A percentile compares a stretch with the other conserved stretches of the same genome.
phyloP scores from a whole-genome alignment of 331 rosid genomes.

The Arachis monticola region DNA sequence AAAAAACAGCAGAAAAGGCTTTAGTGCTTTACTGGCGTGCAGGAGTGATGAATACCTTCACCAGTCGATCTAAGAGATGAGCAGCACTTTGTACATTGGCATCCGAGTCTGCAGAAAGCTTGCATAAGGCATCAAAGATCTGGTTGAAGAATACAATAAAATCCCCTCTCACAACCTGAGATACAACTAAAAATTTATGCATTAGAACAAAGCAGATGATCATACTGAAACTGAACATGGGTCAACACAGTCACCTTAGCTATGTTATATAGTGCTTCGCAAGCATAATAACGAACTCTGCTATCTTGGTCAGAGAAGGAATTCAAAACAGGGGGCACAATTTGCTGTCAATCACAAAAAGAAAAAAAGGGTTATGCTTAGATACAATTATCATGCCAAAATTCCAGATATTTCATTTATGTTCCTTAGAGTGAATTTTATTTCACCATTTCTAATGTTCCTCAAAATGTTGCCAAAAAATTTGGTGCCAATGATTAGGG shows the following conservation, averaged over 20 bases:
- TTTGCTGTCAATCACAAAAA: slow-evolving; percentile 69
- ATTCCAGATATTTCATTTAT: slow-evolving; percentile 15
- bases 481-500: slow-evolving; percentile 7
- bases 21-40: slow-evolving; percentile 3
- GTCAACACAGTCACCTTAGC: slow-evolving; percentile 74
- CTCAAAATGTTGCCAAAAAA: slow-evolving; percentile 5
- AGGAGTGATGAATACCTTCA: slow-evolving; percentile 65
- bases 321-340: slow-evolving; percentile 85
- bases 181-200: slow-evolving; percentile 40
- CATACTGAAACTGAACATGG: slow-evolving; percentile 25
- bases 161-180: slow-evolving; percentile 98
- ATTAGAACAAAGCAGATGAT: slow-evolving; percentile 40
- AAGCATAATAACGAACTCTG: slow-evolving; percentile 98
- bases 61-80: slow-evolving; percentile 95
- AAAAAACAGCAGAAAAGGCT: slow-evolving; percentile 15
- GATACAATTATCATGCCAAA: slow-evolving; percentile 3
- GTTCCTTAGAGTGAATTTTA: neutral
- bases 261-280: slow-evolving; percentile 94
- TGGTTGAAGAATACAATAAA: slow-evolving; percentile 91
- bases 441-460: neutral
- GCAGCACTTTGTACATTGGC: slow-evolving; percentile 98
- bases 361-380: slow-evolving; percentile 10
- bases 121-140: slow-evolving; percentile 96
- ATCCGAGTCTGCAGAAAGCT: slow-evolving; percentile 97
- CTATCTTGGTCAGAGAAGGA: slow-evolving; percentile 95